Evolutionary conservation across 2,329 filamentous ascomycete species (phyloP), one percentile per base, ranked within the genome.

Genomic region (Sarocladiaceae sp.): DNA sequence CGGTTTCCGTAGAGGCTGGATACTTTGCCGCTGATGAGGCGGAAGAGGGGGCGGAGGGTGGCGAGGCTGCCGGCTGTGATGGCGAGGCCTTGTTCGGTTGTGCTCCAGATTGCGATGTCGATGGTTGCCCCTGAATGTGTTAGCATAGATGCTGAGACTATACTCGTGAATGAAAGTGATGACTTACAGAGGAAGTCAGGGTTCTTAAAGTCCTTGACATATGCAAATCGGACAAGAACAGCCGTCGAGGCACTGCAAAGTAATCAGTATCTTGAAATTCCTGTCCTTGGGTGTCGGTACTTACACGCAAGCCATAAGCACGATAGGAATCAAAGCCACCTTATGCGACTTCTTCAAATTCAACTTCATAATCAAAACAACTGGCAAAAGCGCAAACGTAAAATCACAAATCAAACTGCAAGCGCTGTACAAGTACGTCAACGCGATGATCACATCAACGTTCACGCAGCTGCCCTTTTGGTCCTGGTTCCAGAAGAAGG

Each of bases 231-330:
- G 11, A 72, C 66, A 3, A 73, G 62, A 1, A 76, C 71, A 3
- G 71, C 74, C 3, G 66, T 62, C 54, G 72, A 75, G n/a, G 73
- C 73, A 20, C 72, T 75, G 47, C 3, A 25, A 31, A 23, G 26
- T 13, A 51, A 51, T 62, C 47, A 62, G 58, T 7, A 12, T 12
- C 5, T 7, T 20, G 10, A n/a, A 8, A 4, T 26, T n/a, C 22
- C 11, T 3, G 40, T 3, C 3, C 3, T 4, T 10, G 5, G 20
- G 15, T 26, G 11, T 46, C 25, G 10, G 4, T 8, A 66, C 66
- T 55, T 61, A 70, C 74, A 76, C 60, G 58, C 80, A 80, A 25
- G 80, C 84, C 67, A 84, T 74, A 6, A 72, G 71, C 48, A 86
- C 65, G 40, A 85, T 71, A 5, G 71, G 69, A 10, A 75, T 74